Evolutionary conservation across 805 yeast species (phyloP), one percentile per base, ranked within the genome.

Genomic region (Candida multigemmis): DNA sequence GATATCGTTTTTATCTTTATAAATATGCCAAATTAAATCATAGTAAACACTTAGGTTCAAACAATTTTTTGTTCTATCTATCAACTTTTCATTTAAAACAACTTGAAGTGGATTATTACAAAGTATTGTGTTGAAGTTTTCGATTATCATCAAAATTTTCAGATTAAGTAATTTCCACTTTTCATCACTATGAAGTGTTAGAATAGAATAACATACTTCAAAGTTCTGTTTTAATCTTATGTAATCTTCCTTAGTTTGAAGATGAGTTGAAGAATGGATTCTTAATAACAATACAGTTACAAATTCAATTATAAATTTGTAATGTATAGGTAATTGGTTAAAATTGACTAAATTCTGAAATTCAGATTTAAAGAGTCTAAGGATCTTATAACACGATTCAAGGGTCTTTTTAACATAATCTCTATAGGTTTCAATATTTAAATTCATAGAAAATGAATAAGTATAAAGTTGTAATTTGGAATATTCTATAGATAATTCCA

Each of bases 281-380:
- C 57, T 46, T 26, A 57, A 30, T 41, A 60, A 33, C 4, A 53
- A 32, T 23, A 57, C 44, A 2, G 49, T 31, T 4, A 48, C 47
- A 32, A 56, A 45, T 25, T 59, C 64, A 14, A 60, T 35, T 11
- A 60, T 50, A 32, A 59, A 60, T 24, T 52, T 56, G 33, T 48
- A 57, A 39, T 61, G 64, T 19, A 61, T 45, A 3, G 68, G 68
- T n/a, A 59, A 35, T 25, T 37, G 59, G 32, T 48, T 46, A n/a
- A 31, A 31, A 26, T 40, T 36, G 21, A 37, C 31, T 16, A 48
- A 37, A n/a, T 41, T 37, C 9, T 24, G 29, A 25, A 46, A 45
- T 22, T 42, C 44, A 11, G 15, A 14, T 5, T 28, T 18, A 27
- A 49, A 48, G 14, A 56, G 25, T 9, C 38, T 36, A 12, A 58